These are phyloP conservation scores for Phytophthora capsici DNA, from an alignment of 352 stramenopile species.

Conservation along the genomic window DNA sequence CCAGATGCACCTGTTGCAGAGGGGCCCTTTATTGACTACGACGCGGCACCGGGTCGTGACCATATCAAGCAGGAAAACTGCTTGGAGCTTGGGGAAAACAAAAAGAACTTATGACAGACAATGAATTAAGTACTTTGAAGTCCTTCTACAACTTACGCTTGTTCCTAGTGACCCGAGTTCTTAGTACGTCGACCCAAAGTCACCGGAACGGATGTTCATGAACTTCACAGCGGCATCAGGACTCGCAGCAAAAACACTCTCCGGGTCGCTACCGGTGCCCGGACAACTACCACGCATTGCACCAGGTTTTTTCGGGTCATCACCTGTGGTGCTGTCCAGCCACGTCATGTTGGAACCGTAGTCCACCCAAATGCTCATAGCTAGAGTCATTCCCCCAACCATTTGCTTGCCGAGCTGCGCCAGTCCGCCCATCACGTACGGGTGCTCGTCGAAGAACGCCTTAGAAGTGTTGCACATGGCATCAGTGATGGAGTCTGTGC, in stretches of 20 bases:
- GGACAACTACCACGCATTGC: slow-evolving; percentile 53
- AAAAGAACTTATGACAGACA: not conserved
- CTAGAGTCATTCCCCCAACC: slow-evolving; percentile 53
- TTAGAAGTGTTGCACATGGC: slow-evolving; percentile 49
- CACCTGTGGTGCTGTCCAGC: slow-evolving; percentile 55
- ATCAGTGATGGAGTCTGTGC: slow-evolving; percentile 46
- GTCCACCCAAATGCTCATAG: slow-evolving; percentile 70
- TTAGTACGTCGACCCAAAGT: slow-evolving; percentile 54
- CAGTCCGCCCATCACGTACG: slow-evolving; percentile 41
- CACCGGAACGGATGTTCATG: slow-evolving; percentile 61
- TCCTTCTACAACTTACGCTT: too few relatives aligned
- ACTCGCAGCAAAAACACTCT: slow-evolving; percentile 39
- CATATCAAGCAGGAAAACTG: slow-evolving; percentile 2
- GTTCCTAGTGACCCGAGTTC: not conserved
- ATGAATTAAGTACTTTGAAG: too few relatives aligned
- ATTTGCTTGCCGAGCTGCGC: slow-evolving; percentile 47
- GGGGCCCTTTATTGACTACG: slow-evolving; percentile 51
- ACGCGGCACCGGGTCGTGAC: slow-evolving; percentile 36
- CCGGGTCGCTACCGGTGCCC: slow-evolving; percentile 39
- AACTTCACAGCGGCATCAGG: slow-evolving; percentile 60
- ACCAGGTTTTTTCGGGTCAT: slow-evolving; percentile 39
- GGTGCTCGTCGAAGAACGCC: slow-evolving; percentile 49
- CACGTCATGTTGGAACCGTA: slow-evolving; percentile 54
- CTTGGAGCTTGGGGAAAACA: not conserved
- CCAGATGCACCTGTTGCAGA: slow-evolving; percentile 72